phyloP scores from a whole-genome alignment of 2,329 filamentous ascomycete species.

The Aureobasidium namibiae region DNA sequence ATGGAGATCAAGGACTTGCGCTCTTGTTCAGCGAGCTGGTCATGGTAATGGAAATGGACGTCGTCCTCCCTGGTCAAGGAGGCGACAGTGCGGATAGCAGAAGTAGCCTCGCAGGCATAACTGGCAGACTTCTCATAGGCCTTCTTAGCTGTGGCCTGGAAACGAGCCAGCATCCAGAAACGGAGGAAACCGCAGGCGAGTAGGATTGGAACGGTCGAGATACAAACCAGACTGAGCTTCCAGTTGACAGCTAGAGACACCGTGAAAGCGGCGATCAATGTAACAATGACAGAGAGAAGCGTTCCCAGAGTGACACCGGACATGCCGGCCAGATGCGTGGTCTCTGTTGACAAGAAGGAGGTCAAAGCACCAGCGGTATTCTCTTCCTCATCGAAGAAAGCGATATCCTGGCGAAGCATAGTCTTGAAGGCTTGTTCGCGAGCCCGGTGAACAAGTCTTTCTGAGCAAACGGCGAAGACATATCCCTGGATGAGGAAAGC shows the following conservation, averaged over 20 bases:
- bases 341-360: constrained; percentile 80
- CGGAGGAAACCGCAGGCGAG: constrained; percentile 78
- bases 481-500: constrained; percentile 61
- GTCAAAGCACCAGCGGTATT: constrained; percentile 86
- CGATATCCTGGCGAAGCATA: constrained; percentile 86
- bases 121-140: constrained; percentile 75
- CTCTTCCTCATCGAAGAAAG: constrained; percentile 82
- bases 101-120: constrained; percentile 88
- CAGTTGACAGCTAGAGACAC: constrained; percentile 70
- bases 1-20: constrained; percentile 63
- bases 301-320: constrained; percentile 84
- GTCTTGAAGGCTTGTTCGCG: constrained; percentile 74
- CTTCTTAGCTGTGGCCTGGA: constrained; percentile 68
- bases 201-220: constrained; percentile 67
- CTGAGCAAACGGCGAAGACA: constrained; percentile 77
- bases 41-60: constrained; percentile 64
- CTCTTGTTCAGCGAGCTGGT: constrained; percentile 58
- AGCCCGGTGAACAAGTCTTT: constrained; percentile 73
- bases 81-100: constrained; percentile 87
- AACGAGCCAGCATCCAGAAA: constrained; percentile 75
- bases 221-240: constrained; percentile 81
- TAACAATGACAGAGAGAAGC: constrained; percentile 70
- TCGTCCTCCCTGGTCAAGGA: constrained; percentile 81
- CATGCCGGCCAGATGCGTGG: constrained; percentile 79
- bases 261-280: constrained; percentile 63